Evolutionary conservation across 2,329 filamentous ascomycete genomes (phyloP).

Genomic region (Pyricularia pennisetigena): DNA sequence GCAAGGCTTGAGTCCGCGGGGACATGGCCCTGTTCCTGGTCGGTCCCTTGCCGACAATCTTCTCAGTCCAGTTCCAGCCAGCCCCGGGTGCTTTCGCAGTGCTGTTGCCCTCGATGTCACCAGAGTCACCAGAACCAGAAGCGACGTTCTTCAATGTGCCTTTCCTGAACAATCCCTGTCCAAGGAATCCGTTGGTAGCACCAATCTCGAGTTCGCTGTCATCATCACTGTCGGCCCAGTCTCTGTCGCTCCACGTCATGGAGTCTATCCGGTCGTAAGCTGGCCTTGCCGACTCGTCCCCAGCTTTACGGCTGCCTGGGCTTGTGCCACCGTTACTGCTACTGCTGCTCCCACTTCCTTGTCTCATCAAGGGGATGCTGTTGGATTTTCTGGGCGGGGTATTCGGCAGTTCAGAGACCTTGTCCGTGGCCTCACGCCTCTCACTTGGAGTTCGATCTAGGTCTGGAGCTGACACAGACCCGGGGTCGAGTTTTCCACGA

Average conservation of each 20-base stretch:
- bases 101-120: conserved; percentile 2
- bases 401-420: conserved; percentile 33
- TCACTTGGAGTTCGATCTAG: conserved; percentile 18
- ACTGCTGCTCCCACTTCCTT: background rate
- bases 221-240: conserved; percentile 46
- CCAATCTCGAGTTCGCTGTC: conserved; percentile 25
- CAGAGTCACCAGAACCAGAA: background rate
- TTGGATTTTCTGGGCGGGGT: conserved; percentile 10
- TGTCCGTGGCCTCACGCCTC: conserved; percentile 30
- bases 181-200: background rate
- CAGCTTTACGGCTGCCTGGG: background rate
- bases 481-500: background rate
- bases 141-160: conserved; percentile 6
- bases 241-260: conserved; percentile 55
- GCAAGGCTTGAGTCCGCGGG: background rate
- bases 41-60: conserved; percentile 35
- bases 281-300: conserved; percentile 3
- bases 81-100: conserved; percentile 1
- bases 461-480: background rate
- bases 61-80: conserved; percentile 43
- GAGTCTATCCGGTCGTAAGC: conserved; percentile 35
- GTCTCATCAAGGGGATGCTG: conserved; percentile 8
- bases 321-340: conserved; percentile 6
- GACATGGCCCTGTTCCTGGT: background rate
- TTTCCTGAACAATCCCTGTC: background rate